Evolutionary conservation across 768 basidiomycete genomes (phyloP).

Genomic region (Inosperma sp.): DNA sequence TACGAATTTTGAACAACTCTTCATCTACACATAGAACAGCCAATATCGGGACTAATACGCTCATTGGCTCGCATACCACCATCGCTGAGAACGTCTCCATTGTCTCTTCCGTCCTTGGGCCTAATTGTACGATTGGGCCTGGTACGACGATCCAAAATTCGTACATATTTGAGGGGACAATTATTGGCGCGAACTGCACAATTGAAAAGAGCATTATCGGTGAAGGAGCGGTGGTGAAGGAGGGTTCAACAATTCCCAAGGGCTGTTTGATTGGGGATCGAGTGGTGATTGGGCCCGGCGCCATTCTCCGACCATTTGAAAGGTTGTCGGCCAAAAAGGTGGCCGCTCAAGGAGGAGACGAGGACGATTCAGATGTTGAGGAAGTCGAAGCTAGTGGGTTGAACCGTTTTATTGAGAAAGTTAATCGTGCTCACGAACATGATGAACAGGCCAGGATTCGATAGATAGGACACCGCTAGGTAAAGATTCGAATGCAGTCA

Average conservation of each 20-base stretch:
- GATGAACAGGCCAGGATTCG: conserved; percentile 44
- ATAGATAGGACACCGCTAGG: conserved; percentile 51
- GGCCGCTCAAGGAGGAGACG: conserved; percentile 28
- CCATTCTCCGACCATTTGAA: conserved; percentile 62
- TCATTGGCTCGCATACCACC: conserved; percentile 77
- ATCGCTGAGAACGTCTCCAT: conserved; percentile 66
- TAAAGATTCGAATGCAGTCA: conserved; percentile 65
- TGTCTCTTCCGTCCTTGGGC: conserved; percentile 72
- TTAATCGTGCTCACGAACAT: conserved; percentile 3
- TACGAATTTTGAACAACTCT: conserved; percentile 1
- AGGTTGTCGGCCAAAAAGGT: conserved; percentile 58
- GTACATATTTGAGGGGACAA: conserved; percentile 78
- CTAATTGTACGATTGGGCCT: conserved; percentile 66
- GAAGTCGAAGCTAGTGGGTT: conserved; percentile 62
- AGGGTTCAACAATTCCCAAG: conserved; percentile 57
- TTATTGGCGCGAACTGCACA: conserved; percentile 65
- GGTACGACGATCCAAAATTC: conserved; percentile 65
- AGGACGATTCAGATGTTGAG: conserved; percentile 59
- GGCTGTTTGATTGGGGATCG: conserved; percentile 83
- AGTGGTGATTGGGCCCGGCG: conserved; percentile 73
- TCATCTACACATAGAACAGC: conserved; percentile 52
- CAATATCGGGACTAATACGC: conserved; percentile 72
- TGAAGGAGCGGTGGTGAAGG: conserved; percentile 64
- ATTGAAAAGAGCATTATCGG: conserved; percentile 82
- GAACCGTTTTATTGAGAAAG: conserved; percentile 8